Evolutionary conservation across 805 yeast genomes (phyloP), one percentile per base, ranked within the genome.

Genomic region (Maudiozyma serrabonitensis): DNA sequence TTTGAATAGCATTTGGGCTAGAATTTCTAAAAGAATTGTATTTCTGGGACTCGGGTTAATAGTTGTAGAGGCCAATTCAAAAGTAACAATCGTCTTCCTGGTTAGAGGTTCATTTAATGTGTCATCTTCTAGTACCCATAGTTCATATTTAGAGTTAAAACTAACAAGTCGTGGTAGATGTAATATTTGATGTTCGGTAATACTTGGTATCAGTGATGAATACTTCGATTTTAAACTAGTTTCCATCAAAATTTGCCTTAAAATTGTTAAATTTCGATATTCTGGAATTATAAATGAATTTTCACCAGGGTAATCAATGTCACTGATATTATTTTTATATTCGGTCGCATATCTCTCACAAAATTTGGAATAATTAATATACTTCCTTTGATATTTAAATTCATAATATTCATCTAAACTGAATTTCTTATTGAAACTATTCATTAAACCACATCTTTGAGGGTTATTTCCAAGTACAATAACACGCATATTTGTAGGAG

Each of bases 1-100:
- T 1, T 61, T 56, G 23, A 73, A 77, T 4, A 81, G 53, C 3
- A 80, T 47, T 45, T 78, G 80, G 9, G 74, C 69, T 2, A 83
- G 50, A 5, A 84, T 59, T 53, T 84, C 89, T 12, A 77, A 54
- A n/a, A 70, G 67, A 53, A 80, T 73, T 2, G 77, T 69, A 45
- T 66, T 67, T 9, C 49, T 43, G 0, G 79, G 73, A 19, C 67
- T 61, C 0, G 75, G 58, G 2, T 50, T 46, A 6, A 75, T 18
- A 0, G 25, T 43, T 0, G 67, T 48, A 32, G 68, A 67, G 0
- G 66, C 59, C 0, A 82, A 48, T 44, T 79, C 82, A 41, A 81
- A 62, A 2, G 82, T 73, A 0, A 79, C 52, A 12, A 71, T 63
- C 0, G 67, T 55, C 50, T 70, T 74, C 1, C 69, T 64, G 3